Percentiles rank a stretch among this genome's conserved stretches.
phyloP scores from a whole-genome alignment of 1,139 yeast species.

The Hyphopichia buzzinii region DNA sequence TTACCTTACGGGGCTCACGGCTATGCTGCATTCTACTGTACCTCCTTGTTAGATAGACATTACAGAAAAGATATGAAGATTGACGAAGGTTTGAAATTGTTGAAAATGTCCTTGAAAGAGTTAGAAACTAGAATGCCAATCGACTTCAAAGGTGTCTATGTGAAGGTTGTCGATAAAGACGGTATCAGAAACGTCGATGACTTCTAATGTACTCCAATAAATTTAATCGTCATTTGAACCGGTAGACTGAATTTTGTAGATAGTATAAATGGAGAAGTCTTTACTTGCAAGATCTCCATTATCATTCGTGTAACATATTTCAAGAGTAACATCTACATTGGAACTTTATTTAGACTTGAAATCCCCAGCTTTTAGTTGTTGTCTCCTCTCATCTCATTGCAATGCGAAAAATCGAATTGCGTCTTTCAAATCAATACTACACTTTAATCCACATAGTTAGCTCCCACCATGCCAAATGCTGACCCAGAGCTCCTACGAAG shows the following conservation, averaged over 20 bases:
- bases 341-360: too few relatives aligned
- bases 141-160: slow-evolving; percentile 87
- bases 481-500: not conserved
- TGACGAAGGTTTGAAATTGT: slow-evolving; percentile 77
- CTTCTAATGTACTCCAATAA: slow-evolving; percentile 1
- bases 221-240: too few relatives aligned
- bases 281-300: too few relatives aligned
- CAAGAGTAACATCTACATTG: too few relatives aligned
- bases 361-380: too few relatives aligned
- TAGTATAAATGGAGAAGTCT: too few relatives aligned
- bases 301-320: too few relatives aligned
- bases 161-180: slow-evolving; percentile 74
- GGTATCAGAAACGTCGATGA: slow-evolving; percentile 58
- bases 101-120: slow-evolving; percentile 74
- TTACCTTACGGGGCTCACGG: slow-evolving; percentile 97
- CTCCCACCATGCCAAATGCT: not conserved
- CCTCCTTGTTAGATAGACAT: slow-evolving; percentile 88
- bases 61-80: slow-evolving; percentile 73
- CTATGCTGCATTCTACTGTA: slow-evolving; percentile 90
- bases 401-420: too few relatives aligned
- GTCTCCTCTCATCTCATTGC: too few relatives aligned
- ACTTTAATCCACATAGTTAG: too few relatives aligned
- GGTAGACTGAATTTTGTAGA: too few relatives aligned
- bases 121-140: slow-evolving; percentile 88
- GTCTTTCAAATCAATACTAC: too few relatives aligned